These are phyloP conservation scores for Mycena epipterygia DNA, from an alignment of 768 basidiomycete species.

Conservation along the genomic window DNA sequence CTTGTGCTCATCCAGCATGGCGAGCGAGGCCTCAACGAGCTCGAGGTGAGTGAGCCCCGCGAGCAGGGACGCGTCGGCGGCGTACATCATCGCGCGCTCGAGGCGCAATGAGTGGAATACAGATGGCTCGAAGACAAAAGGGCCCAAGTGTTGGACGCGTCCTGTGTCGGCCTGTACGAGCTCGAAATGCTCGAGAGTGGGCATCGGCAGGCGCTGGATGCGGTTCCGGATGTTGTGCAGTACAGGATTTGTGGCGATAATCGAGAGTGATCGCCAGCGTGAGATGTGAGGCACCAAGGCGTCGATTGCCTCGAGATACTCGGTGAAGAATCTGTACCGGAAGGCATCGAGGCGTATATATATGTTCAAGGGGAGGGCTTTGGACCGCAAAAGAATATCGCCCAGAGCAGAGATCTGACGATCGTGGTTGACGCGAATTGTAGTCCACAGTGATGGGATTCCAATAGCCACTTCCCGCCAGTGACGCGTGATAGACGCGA, in stretches of 20 bases:
- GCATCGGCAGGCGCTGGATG: constrained; percentile 2
- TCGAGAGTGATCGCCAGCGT: constrained; percentile 19
- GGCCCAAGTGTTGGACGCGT: constrained; percentile 28
- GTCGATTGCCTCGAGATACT: constrained; percentile 20
- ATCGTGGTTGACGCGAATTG: constrained; percentile 21
- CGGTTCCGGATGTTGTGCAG: constrained; percentile 17
- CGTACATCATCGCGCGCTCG: constrained; percentile 32
- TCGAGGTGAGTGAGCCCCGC: constrained; percentile 13
- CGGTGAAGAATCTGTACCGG: constrained; percentile 21
- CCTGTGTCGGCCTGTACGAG: constrained; percentile 28
- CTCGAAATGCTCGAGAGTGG: constrained; percentile 19
- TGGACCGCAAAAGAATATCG: constrained; percentile 13
- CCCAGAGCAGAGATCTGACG: constrained; percentile 25
- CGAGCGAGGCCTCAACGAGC: constrained; percentile 27
- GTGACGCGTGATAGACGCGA: constrained; percentile 13
- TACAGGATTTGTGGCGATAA: constrained; percentile 29
- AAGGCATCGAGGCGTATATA: constrained; percentile 28
- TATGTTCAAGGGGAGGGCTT: constrained; percentile 13
- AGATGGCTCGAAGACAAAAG: constrained; percentile 20
- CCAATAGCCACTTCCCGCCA: constrained; percentile 27
- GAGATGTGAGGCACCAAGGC: constrained; percentile 1
- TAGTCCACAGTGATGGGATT: constrained; percentile 29
- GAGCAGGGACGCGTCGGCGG: constrained; percentile 25
- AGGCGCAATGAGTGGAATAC: constrained; percentile 22
- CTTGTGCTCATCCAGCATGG: constrained; percentile 32